Evolutionary conservation across 1,139 yeast species (phyloP).

Genomic region (Spencermartinsiella ligniputridi): DNA sequence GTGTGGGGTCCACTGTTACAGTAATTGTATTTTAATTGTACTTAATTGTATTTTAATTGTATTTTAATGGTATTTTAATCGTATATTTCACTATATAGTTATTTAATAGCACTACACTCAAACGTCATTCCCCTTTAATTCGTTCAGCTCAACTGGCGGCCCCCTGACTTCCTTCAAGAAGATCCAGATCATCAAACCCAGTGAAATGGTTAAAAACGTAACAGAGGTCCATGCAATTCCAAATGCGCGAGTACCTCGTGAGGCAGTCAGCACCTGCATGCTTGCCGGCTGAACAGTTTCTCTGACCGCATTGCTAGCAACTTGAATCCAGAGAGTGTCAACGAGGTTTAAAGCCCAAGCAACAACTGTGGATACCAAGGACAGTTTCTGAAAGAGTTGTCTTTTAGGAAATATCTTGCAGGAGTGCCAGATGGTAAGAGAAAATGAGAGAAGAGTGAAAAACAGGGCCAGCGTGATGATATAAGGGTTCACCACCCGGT

Average conservation of each 20-base stretch:
- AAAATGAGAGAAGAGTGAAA: slow-evolving; percentile 41
- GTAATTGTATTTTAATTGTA: no score
- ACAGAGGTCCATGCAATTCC: slow-evolving; percentile 62
- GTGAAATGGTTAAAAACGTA: slow-evolving; percentile 33
- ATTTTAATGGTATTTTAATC: no score
- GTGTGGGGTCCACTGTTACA: no score
- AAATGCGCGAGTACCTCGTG: slow-evolving; percentile 51
- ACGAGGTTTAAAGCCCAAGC: slow-evolving; percentile 57
- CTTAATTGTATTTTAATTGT: no score
- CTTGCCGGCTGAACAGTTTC: slow-evolving; percentile 48
- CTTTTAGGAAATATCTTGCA: slow-evolving; percentile 47
- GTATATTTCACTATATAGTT: no score
- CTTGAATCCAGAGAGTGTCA: slow-evolving; percentile 65
- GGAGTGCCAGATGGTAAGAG: slow-evolving; percentile 25
- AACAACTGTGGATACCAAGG: slow-evolving; percentile 37
- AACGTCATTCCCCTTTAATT: no score
- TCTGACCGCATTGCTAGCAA: slow-evolving; percentile 48
- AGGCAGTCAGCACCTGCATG: slow-evolving; percentile 44
- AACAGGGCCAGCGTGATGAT: slow-evolving; percentile 48
- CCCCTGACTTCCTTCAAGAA: slow-evolving; percentile 7
- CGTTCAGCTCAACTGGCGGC: no score
- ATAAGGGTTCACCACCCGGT: slow-evolving; percentile 50
- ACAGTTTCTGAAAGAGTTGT: slow-evolving; percentile 36
- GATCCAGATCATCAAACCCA: slow-evolving; percentile 2
- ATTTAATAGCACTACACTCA: no score